Conservation (phyloP, 169 alveolate species). For the Plasmodium reichenowi region DNA sequence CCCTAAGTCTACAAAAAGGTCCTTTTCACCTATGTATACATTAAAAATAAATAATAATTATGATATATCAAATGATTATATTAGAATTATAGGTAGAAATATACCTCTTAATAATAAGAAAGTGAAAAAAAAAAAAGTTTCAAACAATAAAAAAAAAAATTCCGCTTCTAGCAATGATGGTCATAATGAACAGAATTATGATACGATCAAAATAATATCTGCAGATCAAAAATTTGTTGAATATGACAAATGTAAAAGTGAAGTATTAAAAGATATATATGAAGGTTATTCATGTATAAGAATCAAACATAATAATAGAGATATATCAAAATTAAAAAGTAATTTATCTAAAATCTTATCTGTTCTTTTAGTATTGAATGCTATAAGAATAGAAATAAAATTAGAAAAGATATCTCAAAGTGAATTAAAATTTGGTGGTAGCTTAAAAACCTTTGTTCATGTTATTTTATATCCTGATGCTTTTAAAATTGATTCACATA, state of each 20-base stretch:
- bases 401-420: constrained; percentile 44
- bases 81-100: constrained; percentile 60
- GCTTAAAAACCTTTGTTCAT: constrained; percentile 67
- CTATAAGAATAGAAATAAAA: constrained; percentile 64
- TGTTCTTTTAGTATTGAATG: constrained; percentile 63
- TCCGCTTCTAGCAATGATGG: constrained; percentile 22
- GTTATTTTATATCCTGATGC: constrained; percentile 72
- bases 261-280: constrained; percentile 66
- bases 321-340: constrained; percentile 59
- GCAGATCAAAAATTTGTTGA: constrained; percentile 53
- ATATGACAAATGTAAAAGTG: constrained; percentile 41
- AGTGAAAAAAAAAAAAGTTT: constrained; percentile 34
- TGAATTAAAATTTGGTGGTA: constrained; percentile 70
- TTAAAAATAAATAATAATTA: constrained; percentile 51
- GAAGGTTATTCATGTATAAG: constrained; percentile 74
- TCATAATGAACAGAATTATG: constrained; percentile 8
- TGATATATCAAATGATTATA: constrained; percentile 57
- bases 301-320: constrained; percentile 66
- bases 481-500: constrained; percentile 66
- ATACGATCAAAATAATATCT: constrained; percentile 21
- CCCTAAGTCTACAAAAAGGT: constrained; percentile 57
- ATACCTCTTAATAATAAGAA: constrained; percentile 38
- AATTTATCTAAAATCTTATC: constrained; percentile 41
- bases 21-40: constrained; percentile 65
- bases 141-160: constrained; percentile 19